Percentiles rank a stretch among this genome's conserved stretches.
Conservation (phyloP, 805 yeast genomes). For the Yamadazyma tumulicola region DNA sequence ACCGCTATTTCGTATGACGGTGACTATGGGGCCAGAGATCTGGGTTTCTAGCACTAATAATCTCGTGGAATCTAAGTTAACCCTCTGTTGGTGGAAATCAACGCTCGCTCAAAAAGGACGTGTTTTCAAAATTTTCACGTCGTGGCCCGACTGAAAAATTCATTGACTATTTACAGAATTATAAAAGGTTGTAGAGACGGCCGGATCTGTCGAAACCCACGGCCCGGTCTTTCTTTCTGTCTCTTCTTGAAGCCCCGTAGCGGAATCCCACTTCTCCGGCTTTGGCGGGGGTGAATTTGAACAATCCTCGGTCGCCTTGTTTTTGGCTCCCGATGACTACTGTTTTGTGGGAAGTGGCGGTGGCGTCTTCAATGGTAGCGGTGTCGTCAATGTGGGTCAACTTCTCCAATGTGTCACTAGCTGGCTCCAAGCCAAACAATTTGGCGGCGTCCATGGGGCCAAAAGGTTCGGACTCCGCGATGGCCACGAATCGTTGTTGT, state of each 20-base stretch:
- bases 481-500: slow-evolving; percentile 77
- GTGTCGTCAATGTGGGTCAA: slow-evolving; percentile 55
- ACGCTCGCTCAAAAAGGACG: slow-evolving; percentile 1
- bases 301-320: slow-evolving; percentile 67
- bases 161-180: slow-evolving; percentile 1
- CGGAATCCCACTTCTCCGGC: slow-evolving; percentile 88
- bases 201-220: slow-evolving; percentile 70
- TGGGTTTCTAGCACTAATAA: too few species aligned
- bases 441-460: slow-evolving; percentile 95
- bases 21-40: too few species aligned
- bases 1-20: too few species aligned
- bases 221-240: slow-evolving; percentile 78
- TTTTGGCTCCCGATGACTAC: slow-evolving; percentile 52
- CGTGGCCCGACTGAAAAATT: not conserved
- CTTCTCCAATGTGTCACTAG: slow-evolving; percentile 68
- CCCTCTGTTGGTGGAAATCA: not conserved
- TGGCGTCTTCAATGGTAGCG: slow-evolving; percentile 21
- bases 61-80: too few species aligned
- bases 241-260: slow-evolving; percentile 88
- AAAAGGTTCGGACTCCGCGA: slow-evolving; percentile 92
- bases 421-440: slow-evolving; percentile 82
- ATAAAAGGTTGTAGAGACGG: slow-evolving; percentile 41
- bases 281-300: slow-evolving; percentile 72
- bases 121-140: not conserved
- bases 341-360: slow-evolving; percentile 17